Evolutionary conservation across 768 basidiomycete species (phyloP), one percentile per base, ranked within the genome.

Genomic region (Porphyrellus cyaneotinctus): DNA sequence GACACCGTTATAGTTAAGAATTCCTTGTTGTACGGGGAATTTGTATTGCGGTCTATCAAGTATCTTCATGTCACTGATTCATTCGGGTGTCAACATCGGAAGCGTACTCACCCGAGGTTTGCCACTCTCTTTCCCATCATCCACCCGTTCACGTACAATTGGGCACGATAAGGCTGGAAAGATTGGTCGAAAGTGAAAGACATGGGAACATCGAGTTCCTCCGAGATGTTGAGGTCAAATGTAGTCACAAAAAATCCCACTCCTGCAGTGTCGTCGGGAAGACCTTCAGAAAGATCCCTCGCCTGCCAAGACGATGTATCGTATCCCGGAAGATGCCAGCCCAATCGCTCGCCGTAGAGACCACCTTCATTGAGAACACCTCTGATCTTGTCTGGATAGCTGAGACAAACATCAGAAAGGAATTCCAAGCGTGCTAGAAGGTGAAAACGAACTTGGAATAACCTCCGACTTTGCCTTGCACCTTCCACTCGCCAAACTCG

Each of bases 101-200:
- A 26, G 13, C 32, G 31, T 14, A 65, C 77, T 52, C 55, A 82
- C 87, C 86, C 85, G 2, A 87, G 76, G 60, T 87, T 85, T 14
- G 71, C 82, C n/a, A 86, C 76, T 18, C 83, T 67, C 70, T 91
- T 91, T 10, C 90, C 91, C 81, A 88, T 88, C 81, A 87, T 85
- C 91, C 91, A 93, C 13, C 90, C 91, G 59, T 93, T 91, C 18
- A 92, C 85, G 53, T 88, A 91, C 37, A 92, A 58, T 39, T 82
- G 74, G 4, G 84, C 83, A 15, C 89, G 78, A 61, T 90, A 91
- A 22, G 87, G 77, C 60, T 87, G 83, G 5, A 76, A 76, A 2
- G 76, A 67, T 43, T 83, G 77, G 43, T 83, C 78, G 63, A 91
- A 91, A 1, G 76, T 80, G 63, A 91, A 88, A 14, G 85, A 86